These are phyloP conservation scores for Hsuehochloa calcarea DNA, from an alignment of 176 grass and related monocot genomes.

Conservation along the genomic window DNA sequence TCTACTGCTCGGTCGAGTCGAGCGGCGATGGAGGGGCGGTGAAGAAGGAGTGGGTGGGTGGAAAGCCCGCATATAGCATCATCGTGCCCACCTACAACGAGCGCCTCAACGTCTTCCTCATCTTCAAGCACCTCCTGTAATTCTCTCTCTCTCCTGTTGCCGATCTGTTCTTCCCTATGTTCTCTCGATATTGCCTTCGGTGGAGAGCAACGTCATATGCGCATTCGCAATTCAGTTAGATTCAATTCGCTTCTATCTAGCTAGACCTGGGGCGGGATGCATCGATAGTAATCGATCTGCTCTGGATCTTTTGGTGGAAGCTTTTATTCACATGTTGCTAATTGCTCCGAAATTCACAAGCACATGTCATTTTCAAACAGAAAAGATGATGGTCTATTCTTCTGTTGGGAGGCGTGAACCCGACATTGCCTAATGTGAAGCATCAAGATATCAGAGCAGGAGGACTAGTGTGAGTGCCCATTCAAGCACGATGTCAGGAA, in stretches of 20 bases:
- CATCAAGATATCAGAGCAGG: too few relatives aligned
- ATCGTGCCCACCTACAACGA: slow-evolving; percentile 96
- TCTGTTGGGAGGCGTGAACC: too few relatives aligned
- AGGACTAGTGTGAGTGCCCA: too few relatives aligned
- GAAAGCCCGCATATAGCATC: slow-evolving; percentile 69
- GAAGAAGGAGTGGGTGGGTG: slow-evolving; percentile 12
- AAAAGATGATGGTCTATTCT: background rate
- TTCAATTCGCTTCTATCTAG: background rate
- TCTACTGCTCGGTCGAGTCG: background rate
- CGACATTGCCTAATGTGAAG: too few relatives aligned
- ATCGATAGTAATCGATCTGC: background rate
- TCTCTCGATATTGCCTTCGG: background rate
- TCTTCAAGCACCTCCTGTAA: slow-evolving; percentile 92
- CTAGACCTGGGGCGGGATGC: background rate
- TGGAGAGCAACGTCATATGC: background rate
- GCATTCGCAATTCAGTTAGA: background rate
- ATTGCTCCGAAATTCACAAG: slow-evolving; percentile 1
- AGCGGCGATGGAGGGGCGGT: slow-evolving; percentile 1
- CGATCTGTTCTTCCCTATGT: slow-evolving; percentile 11
- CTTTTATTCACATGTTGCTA: background rate
- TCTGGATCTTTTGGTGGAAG: background rate
- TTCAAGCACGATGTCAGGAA: too few relatives aligned
- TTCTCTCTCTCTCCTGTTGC: background rate
- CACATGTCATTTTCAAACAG: background rate
- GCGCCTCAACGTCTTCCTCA: slow-evolving; percentile 89